Conservation (phyloP, 768 basidiomycete species). For the Hypsizygus marmoreus region DNA sequence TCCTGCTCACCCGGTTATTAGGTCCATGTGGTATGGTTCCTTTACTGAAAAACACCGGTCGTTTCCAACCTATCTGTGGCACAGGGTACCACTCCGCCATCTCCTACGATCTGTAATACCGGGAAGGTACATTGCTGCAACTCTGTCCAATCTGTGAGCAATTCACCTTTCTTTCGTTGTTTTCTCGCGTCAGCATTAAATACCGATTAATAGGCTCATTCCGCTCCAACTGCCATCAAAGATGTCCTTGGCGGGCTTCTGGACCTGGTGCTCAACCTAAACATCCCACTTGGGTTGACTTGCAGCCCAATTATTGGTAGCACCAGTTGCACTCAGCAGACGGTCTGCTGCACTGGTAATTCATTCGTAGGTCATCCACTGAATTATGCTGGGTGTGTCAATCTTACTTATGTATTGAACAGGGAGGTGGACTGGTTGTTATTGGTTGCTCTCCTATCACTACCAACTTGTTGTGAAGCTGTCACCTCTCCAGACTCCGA, state of each 20-base stretch:
- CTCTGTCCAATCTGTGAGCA: constrained; percentile 11
- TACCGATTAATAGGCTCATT: too few species aligned
- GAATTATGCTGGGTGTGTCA: too few species aligned
- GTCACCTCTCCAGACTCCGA: too few species aligned
- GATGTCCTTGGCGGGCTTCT: neutral
- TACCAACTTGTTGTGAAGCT: too few species aligned
- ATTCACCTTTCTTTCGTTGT: too few species aligned
- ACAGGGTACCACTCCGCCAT: constrained; percentile 10
- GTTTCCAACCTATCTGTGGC: too few species aligned
- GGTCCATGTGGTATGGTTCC: too few species aligned
- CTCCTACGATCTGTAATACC: constrained; percentile 18
- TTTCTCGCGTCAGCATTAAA: too few species aligned
- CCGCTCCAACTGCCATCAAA: too few species aligned
- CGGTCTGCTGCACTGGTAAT: constrained; percentile 33
- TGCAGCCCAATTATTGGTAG: constrained; percentile 24
- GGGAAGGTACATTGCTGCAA: constrained; percentile 31
- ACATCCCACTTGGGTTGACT: constrained; percentile 9
- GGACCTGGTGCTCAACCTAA: neutral
- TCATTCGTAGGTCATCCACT: constrained; percentile 21
- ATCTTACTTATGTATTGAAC: too few species aligned
- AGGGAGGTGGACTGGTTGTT: constrained; percentile 19
- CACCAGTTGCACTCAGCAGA: constrained; percentile 24
- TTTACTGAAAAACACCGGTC: too few species aligned
- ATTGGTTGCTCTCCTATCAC: constrained; percentile 26
- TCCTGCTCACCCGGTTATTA: too few species aligned